Evolutionary conservation across 2,329 filamentous ascomycete species (phyloP).

Genomic region (Periconia sp.): DNA sequence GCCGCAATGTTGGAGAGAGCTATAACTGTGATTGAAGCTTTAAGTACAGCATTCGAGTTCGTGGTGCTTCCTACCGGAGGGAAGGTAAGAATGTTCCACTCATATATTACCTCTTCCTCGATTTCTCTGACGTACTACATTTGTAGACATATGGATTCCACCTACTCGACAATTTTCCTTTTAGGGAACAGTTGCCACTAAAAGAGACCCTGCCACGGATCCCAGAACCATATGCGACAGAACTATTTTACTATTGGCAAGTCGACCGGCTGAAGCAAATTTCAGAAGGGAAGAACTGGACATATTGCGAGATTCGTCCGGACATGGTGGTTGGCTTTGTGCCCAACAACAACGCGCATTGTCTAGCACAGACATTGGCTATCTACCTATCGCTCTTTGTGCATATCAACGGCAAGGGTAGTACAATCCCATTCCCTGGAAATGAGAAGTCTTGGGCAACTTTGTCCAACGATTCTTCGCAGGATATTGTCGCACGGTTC

Average conservation of each 20-base stretch:
- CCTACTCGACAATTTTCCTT: conserved; percentile 45
- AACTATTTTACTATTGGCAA: conserved; percentile 51
- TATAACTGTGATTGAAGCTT: conserved; percentile 41
- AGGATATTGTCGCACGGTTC: conserved; percentile 51
- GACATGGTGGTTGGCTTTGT: conserved; percentile 53
- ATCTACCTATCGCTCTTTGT: conserved; percentile 47
- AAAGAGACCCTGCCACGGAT: conserved; percentile 41
- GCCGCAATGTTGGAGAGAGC: conserved; percentile 46
- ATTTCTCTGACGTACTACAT: conserved; percentile 37
- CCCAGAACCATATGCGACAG: conserved; percentile 40
- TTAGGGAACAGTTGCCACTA: conserved; percentile 33
- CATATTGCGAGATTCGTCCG: conserved; percentile 49
- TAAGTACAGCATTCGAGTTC: too few species aligned
- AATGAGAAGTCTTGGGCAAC: conserved; percentile 45
- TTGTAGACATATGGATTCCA: conserved; percentile 49
- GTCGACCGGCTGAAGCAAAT: conserved; percentile 48
- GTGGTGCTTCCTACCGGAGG: too few species aligned
- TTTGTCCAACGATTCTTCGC: conserved; percentile 47
- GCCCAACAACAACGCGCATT: conserved; percentile 49
- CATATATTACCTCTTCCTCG: conserved; percentile 28
- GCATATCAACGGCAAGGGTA: conserved; percentile 46
- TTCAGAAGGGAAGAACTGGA: conserved; percentile 48
- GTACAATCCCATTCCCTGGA: conserved; percentile 49
- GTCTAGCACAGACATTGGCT: conserved; percentile 45
- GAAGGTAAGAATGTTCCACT: too few species aligned